phyloP scores from a whole-genome alignment of 352 stramenopile genomes.

The Globisporangium nunn region DNA sequence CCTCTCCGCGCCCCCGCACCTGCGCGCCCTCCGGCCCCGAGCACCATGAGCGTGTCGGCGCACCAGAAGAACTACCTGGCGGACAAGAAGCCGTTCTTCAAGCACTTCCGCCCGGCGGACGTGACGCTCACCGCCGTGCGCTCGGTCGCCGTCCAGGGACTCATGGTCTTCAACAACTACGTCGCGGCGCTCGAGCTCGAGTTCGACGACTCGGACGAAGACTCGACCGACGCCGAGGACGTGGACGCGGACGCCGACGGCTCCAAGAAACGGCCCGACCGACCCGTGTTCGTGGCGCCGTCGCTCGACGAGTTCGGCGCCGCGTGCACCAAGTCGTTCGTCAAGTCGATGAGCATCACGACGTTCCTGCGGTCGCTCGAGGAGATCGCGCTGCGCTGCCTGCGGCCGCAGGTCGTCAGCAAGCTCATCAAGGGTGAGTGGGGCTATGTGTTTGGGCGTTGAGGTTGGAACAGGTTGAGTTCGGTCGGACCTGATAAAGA shows the following conservation, averaged over 20 bases:
- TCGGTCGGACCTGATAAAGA: no score
- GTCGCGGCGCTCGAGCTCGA: conserved; percentile 70
- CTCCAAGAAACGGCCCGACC: conserved; percentile 20
- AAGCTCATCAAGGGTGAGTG: conserved; percentile 77
- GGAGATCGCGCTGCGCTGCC: conserved; percentile 48
- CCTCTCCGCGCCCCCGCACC: no score
- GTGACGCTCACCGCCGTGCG: conserved; percentile 59
- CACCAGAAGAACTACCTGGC: conserved; percentile 64
- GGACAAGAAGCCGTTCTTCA: conserved; percentile 84
- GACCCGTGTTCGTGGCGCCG: conserved; percentile 44
- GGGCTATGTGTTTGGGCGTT: no score
- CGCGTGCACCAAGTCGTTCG: conserved; percentile 50
- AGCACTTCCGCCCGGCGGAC: conserved; percentile 72
- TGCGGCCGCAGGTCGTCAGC: conserved; percentile 47
- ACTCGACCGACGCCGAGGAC: background rate
- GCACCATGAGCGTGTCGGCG: conserved; percentile 48
- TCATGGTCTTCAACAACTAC: conserved; percentile 75
- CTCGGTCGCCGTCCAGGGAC: conserved; percentile 52
- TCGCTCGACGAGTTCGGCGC: conserved; percentile 49
- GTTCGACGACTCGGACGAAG: conserved; percentile 31
- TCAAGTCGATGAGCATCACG: conserved; percentile 77
- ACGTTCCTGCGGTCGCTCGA: conserved; percentile 74
- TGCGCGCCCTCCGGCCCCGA: no score
- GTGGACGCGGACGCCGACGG: conserved; percentile 16
- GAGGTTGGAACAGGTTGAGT: no score